Evolutionary conservation across 2,329 filamentous ascomycete species (phyloP).

Genomic region (Ascochyta clinopodiicola): DNA sequence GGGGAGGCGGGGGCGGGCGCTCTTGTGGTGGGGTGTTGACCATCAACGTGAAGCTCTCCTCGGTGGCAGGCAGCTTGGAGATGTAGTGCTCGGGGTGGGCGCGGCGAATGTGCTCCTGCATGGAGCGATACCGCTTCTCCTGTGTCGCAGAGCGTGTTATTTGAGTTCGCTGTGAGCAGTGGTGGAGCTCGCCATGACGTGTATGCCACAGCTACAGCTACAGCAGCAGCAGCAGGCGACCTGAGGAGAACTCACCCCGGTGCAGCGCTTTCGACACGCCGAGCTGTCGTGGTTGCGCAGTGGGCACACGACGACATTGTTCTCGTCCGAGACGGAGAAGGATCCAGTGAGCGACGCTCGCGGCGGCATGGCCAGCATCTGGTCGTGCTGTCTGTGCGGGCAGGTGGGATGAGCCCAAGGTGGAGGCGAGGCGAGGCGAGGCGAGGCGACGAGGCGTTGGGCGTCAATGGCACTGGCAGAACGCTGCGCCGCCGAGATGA

Average conservation of each 20-base stretch:
- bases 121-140: conserved; percentile 96
- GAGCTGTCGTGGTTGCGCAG: conserved; percentile 95
- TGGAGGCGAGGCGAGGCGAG: background rate
- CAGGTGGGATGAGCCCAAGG: conserved; percentile 6
- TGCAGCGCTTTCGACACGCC: conserved; percentile 95
- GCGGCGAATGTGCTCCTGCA: conserved; percentile 98
- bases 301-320: conserved; percentile 96
- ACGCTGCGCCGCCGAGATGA: conserved; percentile 9
- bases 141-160: conserved; percentile 54
- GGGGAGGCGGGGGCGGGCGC: conserved; percentile 63
- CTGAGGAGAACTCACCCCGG: conserved; percentile 78
- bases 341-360: conserved; percentile 85
- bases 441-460: background rate
- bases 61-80: conserved; percentile 94
- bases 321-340: conserved; percentile 89
- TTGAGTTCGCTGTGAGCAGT: conserved; percentile 19
- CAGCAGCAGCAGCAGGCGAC: background rate
- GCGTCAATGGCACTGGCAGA: conserved; percentile 21
- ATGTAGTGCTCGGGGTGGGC: conserved; percentile 98
- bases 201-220: conserved; percentile 11
- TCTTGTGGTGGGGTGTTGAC: conserved; percentile 86
- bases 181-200: conserved; percentile 30
- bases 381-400: conserved; percentile 22
- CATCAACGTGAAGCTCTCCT: conserved; percentile 95
- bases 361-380: conserved; percentile 77